Evolutionary conservation across 179 eudicot species (phyloP).

Genomic region (Heliamphora ciliata): DNA sequence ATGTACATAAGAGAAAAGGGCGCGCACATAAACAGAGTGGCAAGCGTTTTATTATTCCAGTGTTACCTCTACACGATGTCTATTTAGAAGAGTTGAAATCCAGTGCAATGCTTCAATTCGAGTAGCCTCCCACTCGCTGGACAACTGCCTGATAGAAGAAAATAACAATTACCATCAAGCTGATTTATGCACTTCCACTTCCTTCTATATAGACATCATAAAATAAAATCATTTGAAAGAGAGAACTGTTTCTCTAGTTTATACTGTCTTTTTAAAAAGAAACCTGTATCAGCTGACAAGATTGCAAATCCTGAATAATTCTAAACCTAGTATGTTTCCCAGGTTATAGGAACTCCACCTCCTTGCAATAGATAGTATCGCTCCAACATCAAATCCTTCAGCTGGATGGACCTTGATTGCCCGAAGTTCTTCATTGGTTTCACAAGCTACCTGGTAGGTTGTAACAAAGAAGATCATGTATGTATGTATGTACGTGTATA

Average conservation of each 20-base stretch:
- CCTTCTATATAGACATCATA: neutral
- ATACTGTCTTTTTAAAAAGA: neutral
- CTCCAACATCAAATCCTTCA: conserved; percentile 89
- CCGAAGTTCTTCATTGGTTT: conserved; percentile 93
- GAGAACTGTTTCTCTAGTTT: neutral
- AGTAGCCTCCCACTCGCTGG: conserved; percentile 97
- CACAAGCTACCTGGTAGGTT: conserved; percentile 71
- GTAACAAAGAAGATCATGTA: neutral
- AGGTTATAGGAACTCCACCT: conserved; percentile 37
- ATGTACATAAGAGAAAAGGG: neutral
- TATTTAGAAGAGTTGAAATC: conserved; percentile 80
- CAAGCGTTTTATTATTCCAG: neutral
- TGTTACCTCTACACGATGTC: conserved; percentile 75
- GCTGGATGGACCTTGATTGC: conserved; percentile 65
- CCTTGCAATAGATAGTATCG: conserved; percentile 84
- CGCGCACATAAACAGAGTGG: neutral
- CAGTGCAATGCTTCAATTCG: conserved; percentile 94
- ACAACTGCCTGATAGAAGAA: conserved; percentile 60
- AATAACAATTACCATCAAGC: neutral
- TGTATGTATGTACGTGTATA: too few relatives aligned
- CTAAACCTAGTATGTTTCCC: neutral
- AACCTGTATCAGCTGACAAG: conserved; percentile 2
- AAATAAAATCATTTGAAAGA: neutral
- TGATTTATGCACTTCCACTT: neutral
- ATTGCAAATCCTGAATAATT: conserved; percentile 3